Percentiles rank a stretch among this genome's conserved stretches.
Conservation (phyloP, 2,329 filamentous ascomycete species). For the Knufia fluminis region DNA sequence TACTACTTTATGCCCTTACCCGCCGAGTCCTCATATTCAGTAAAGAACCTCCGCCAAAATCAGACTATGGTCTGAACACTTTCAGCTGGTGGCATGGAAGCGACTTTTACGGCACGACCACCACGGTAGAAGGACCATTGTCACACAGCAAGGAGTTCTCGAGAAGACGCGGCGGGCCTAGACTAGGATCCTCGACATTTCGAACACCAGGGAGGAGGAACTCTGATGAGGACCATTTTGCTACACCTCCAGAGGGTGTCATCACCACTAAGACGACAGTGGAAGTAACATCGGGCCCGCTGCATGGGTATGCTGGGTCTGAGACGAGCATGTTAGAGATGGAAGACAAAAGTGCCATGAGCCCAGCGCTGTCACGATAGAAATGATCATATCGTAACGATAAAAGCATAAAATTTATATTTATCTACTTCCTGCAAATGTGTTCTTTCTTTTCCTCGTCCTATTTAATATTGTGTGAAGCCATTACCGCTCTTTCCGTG, state of each 20-base stretch:
- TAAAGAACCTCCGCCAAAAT: conserved; percentile 31
- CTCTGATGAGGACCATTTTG: conserved; percentile 18
- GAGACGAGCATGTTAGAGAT: conserved; percentile 9
- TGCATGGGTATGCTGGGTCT: conserved; percentile 12
- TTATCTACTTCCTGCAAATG: too few species aligned
- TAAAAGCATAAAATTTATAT: too few species aligned
- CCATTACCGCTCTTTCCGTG: too few species aligned
- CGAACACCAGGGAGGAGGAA: conserved; percentile 8
- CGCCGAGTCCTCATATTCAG: conserved; percentile 46
- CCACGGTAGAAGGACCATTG: conserved; percentile 15
- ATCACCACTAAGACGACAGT: conserved; percentile 19
- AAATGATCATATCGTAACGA: background rate
- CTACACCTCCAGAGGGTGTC: conserved; percentile 13
- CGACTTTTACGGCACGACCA: conserved; percentile 15
- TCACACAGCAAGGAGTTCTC: conserved; percentile 7
- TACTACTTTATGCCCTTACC: conserved; percentile 49
- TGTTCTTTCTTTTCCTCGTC: too few species aligned
- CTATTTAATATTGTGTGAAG: too few species aligned
- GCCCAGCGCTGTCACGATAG: background rate
- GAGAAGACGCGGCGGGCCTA: background rate
- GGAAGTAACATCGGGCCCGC: conserved; percentile 12
- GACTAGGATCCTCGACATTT: conserved; percentile 6
- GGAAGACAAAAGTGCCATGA: background rate
- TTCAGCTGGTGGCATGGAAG: conserved; percentile 15
- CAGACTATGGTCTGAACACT: conserved; percentile 18